Base-by-base conservation (phyloP, 257 asterid species). In the Solanum lycopersicoides region DNA sequence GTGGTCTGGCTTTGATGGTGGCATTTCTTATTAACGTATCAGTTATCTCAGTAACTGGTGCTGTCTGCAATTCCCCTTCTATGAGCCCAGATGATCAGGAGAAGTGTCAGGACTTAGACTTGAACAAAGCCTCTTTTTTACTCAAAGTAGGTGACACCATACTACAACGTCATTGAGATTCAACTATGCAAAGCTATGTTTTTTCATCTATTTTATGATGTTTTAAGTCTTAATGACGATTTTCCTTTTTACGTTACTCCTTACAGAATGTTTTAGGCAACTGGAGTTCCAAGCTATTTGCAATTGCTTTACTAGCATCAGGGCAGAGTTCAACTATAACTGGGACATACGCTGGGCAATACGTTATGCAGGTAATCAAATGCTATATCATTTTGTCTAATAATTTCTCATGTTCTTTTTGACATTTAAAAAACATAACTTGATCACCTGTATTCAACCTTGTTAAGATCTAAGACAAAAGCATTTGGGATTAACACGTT, bases 281-380 rank as follows among this genome's bases (percentile, higher is more conserved):
- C 88, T 95, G 99, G 99, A 96, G 99, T 89, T 97, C 99, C 83
- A 97, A 97, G 94, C 93, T 97, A 86, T 97, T 96, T 84, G 99
- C 99, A 32, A 86, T 97, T 91, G 99, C 99, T 37, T 94, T 97
- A 90, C 93, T 96, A 87, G 99, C 99, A 60, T 97, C 99, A 3
- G 99, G 99, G 32, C 99, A 95, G 92, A 97, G 99, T 89, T 97
- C 99, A 35, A 97, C 99, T 39, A 96, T 97, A 82, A 97, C 99
- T 45, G 99, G 99, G 87, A 97, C 99, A 7, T 95, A 97, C 63
- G 99, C 99, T 9, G 99, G 99, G 45, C 99, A 97, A 89, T 97
- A 95, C 73, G 99, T 97, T 83, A 97, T 96, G 99, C 99, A 97
- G 98, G 99, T 93, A 42, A 86, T 68, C 63, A 25, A 37, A 66